A percentile compares a stretch with the other conserved stretches of the same genome.
These are phyloP conservation scores for Ogataea ramenticola DNA, from an alignment of 805 yeast species.

Conservation along the genomic window DNA sequence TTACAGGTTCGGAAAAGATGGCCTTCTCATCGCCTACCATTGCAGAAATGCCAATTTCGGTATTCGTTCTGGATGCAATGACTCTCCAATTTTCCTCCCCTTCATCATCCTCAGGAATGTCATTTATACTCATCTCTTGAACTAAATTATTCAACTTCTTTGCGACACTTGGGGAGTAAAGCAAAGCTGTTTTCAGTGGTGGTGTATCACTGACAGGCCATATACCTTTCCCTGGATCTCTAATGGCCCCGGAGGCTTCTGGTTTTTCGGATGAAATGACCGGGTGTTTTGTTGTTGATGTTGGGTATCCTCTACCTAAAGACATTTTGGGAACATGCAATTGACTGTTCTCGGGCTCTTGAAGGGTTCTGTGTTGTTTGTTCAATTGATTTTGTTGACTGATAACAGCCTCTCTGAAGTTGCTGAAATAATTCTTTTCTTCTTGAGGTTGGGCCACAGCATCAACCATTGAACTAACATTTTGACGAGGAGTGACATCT, in stretches of 20 bases:
- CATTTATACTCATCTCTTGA: not conserved
- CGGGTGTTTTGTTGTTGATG: not conserved
- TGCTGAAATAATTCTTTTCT: not conserved
- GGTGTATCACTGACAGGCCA: constrained; percentile 11
- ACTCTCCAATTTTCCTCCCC: constrained; percentile 11
- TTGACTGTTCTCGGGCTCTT: too few species aligned
- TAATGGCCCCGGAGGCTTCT: not conserved
- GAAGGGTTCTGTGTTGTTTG: too few species aligned
- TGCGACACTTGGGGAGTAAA: constrained; percentile 17
- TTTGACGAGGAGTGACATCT: too few species aligned
- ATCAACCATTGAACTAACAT: not conserved
- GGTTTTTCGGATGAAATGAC: not conserved
- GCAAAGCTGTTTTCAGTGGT: constrained; percentile 3
- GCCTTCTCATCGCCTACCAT: not conserved
- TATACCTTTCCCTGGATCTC: constrained; percentile 10
- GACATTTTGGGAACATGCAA: too few species aligned
- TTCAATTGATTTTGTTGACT: not conserved
- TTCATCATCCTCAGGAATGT: constrained; percentile 2
- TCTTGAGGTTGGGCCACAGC: not conserved
- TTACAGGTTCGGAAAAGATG: not conserved
- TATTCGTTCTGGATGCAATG: constrained; percentile 3
- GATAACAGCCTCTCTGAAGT: not conserved
- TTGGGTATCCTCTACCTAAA: not conserved
- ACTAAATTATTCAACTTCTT: constrained; percentile 8
- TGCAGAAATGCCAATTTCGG: not conserved